Base-by-base conservation (phyloP, 75 land plant genomes). In the Sequoia sempervirens region DNA sequence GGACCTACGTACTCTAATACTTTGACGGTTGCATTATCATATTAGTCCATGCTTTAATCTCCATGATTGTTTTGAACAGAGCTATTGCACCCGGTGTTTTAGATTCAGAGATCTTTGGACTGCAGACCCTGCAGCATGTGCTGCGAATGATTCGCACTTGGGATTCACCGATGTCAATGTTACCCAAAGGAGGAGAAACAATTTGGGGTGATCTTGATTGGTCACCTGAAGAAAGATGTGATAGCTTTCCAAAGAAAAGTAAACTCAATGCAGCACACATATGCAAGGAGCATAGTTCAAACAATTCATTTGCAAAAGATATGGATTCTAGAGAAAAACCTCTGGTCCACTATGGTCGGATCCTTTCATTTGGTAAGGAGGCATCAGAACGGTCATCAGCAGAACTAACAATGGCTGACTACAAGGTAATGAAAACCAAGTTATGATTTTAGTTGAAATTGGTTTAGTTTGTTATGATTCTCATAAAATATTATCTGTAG, bases 181-280 rank as follows among this genome's bases (percentile, higher is more conserved):
- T 46, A n/a, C n/a, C n/a, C 1, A 95, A 93, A 84, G 96, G 96
- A 26, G 95, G 96, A 68, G 92, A 92, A 37, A 82, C 86, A 45
- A 90, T 93, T 46, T 95, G 96, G 96, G 96, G 96, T 13, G 68
- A 87, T 82, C 30, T 88, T 70, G 93, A 93, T 80, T 93, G 93
- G 94, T 88, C 96, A 73, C 96, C 95, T 7, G 96, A 95, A 83
- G 92, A 92, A 86, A 91, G 87, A n/a, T 85, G 87, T 80, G 82
- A 81, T 15, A 93, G 93, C 83, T 58, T 84, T 45, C 46, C 74
- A 15, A 69, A 83, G 50, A n/a, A n/a, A n/a, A n/a, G n/a, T n/a
- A n/a, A n/a, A n/a, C 7, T 47, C 11, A 30, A 41, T 40, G 47
- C 26, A 26, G 18, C 41, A 70, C 17, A n/a, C 5, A 11, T 64